Percentiles rank a stretch among this genome's conserved stretches.
Conservation (phyloP, 768 basidiomycete genomes). For the Russula emetica region DNA sequence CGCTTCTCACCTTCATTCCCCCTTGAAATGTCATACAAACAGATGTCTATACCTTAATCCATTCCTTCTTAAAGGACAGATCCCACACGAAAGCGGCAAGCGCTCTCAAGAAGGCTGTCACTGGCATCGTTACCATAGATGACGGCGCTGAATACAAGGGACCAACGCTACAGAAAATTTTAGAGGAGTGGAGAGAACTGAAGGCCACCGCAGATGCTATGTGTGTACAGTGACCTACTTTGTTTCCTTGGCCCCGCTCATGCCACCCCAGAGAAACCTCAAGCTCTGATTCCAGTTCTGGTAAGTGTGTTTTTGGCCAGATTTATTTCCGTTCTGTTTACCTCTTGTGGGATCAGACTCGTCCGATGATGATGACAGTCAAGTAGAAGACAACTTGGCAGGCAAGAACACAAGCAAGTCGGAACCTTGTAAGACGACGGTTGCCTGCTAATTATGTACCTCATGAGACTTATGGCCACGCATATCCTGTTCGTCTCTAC, state of each 20-base stretch:
- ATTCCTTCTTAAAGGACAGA: constrained; percentile 64
- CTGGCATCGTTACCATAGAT: constrained; percentile 55
- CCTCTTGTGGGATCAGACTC: constrained; percentile 20
- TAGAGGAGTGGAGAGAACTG: constrained; percentile 56
- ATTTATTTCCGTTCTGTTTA: constrained; percentile 12
- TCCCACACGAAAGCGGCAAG: constrained; percentile 67
- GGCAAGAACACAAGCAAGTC: constrained; percentile 8
- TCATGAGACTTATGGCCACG: constrained; percentile 9
- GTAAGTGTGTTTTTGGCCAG: neutral
- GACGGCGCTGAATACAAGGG: constrained; percentile 47
- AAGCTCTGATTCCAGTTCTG: constrained; percentile 30
- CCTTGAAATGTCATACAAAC: neutral
- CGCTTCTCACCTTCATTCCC: neutral
- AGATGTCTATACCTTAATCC: constrained; percentile 76
- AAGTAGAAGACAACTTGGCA: neutral
- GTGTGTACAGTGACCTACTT: constrained; percentile 13
- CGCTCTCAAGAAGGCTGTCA: constrained; percentile 70
- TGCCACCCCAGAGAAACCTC: constrained; percentile 7
- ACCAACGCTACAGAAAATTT: constrained; percentile 58
- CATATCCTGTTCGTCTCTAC: neutral
- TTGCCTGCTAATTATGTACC: constrained; percentile 15
- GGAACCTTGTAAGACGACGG: constrained; percentile 7
- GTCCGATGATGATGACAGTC: constrained; percentile 24
- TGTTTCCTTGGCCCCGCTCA: neutral
- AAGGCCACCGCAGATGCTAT: constrained; percentile 14